phyloP scores from a whole-genome alignment of 2,329 filamentous ascomycete species.

The Immersiporthe knoxdaviesiana region DNA sequence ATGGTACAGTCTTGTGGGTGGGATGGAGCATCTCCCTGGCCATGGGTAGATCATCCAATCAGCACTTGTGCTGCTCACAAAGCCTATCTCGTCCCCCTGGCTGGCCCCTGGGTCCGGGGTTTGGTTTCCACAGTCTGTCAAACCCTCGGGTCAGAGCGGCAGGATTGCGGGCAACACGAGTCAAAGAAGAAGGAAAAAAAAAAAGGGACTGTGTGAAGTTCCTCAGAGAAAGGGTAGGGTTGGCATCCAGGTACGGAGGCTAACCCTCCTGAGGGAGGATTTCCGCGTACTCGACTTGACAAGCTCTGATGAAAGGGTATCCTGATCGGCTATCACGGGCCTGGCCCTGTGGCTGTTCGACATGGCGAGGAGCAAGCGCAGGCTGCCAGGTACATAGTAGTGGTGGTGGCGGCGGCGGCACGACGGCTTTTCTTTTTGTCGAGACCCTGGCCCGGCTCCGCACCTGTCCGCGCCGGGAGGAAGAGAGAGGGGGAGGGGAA shows the following conservation, averaged over 20 bases:
- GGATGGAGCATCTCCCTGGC: too few species aligned
- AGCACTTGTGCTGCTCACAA: not conserved
- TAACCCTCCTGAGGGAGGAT: not conserved
- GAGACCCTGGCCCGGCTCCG: conserved; percentile 21
- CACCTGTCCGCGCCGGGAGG: conserved; percentile 19
- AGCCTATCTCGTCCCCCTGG: not conserved
- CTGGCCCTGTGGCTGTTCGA: not conserved
- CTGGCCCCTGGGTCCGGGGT: not conserved
- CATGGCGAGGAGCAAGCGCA: not conserved
- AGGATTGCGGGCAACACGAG: not conserved
- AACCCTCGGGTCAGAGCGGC: not conserved
- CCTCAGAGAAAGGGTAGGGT: too few species aligned
- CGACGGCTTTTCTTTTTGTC: conserved; percentile 16
- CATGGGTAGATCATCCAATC: not conserved
- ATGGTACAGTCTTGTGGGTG: not conserved
- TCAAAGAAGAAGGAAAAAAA: not conserved
- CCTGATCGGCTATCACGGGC: not conserved
- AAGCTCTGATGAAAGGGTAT: not conserved
- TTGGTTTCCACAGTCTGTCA: not conserved
- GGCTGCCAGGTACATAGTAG: not conserved
- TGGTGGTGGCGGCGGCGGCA: not conserved
- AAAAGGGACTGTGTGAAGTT: too few species aligned
- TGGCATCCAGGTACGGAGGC: too few species aligned
- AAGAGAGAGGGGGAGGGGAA: not conserved
- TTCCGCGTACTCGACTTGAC: not conserved